phyloP scores from a whole-genome alignment of 768 basidiomycete genomes.

The Asterophora lycoperdoides region DNA sequence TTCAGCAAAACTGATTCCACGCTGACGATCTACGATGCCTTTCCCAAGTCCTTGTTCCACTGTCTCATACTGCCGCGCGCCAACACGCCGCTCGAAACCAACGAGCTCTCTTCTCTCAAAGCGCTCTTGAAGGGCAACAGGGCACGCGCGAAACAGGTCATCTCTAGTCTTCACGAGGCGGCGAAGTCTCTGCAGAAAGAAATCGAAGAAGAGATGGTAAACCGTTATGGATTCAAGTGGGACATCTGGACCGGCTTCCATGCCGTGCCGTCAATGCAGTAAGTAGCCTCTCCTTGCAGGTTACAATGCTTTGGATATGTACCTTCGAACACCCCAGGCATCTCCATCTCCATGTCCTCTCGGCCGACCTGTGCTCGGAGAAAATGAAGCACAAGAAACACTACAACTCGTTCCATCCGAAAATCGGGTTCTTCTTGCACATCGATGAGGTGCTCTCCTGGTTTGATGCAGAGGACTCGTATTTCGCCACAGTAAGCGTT shows the following conservation, averaged over 20 bases:
- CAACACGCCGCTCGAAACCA: conserved; percentile 25
- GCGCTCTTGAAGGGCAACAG: conserved; percentile 53
- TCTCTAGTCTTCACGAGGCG: conserved; percentile 51
- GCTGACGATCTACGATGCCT: conserved; percentile 70
- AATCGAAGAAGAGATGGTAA: conserved; percentile 78
- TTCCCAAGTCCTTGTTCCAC: conserved; percentile 84
- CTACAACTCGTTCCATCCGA: conserved; percentile 87
- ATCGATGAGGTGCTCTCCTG: conserved; percentile 75
- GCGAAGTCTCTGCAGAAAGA: conserved; percentile 52
- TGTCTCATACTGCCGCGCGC: conserved; percentile 79
- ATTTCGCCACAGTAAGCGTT: conserved; percentile 44
- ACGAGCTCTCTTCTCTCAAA: conserved; percentile 50
- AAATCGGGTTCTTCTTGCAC: conserved; percentile 77
- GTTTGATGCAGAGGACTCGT: conserved; percentile 65
- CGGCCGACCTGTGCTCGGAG: conserved; percentile 67
- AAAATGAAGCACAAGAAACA: conserved; percentile 84
- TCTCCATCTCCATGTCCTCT: conserved; percentile 82
- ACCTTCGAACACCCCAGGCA: conserved; percentile 43
- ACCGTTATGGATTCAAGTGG: conserved; percentile 73
- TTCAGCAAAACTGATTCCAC: conserved; percentile 52
- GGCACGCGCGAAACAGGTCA: conserved; percentile 46
- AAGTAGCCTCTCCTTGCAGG: conserved; percentile 26
- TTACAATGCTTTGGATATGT: neutral
- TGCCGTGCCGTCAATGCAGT: conserved; percentile 83
- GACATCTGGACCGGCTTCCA: conserved; percentile 82